Evolutionary conservation across 2,329 filamentous ascomycete genomes (phyloP), one percentile per base, ranked within the genome.

Genomic region (Ceratocystis ficicola): DNA sequence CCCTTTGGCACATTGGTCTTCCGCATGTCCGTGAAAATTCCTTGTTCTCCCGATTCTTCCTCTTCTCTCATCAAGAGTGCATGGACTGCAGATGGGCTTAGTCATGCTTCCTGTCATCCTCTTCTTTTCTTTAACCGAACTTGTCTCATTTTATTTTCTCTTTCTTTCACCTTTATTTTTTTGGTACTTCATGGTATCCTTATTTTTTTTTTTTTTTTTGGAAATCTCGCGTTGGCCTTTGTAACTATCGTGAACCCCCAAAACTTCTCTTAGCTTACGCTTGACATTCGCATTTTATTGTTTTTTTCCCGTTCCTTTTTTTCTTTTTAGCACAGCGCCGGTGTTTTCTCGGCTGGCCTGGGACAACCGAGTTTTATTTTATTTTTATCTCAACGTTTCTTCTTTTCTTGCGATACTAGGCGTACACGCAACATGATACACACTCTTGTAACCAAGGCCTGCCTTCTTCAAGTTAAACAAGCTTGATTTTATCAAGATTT

Each of bases 321-420:
- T 44, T 28, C 5, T 64, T 64, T 17, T 4, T 52, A 64, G 44
- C 44, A 28, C 22, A 46, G 22, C 10, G 32, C 32, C 32, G 32
- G 32, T 46, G 48, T 60, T 65, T 65, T 20, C 36, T 62, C 41
- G 60, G 60, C 25, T 62, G 20, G 41, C 36, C 41, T 44, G 20
- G 22, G 12, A 62, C n/a, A 30, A 6, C 30, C n/a, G 48, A 28
- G 28, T 46, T 28, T n/a, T 61, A 8, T 41, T 55, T 41, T 30
- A 36, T 60, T 41, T 44, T 41, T 20, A 36, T 15, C 12, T 65
- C 57, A 5, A 20, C 1, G 1, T 17, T 32, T 65, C 48, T 61
- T 41, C 50, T n/a, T 25, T 48, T 62, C 6, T 3, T 60, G 44
- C 12, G 3, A 64, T 64, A 64, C 30, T 41, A n/a, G 48, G 52